Evolutionary conservation across 169 alveolate species (phyloP), one percentile per base, ranked within the genome.

Genomic region (Plasmodium coatneyi): DNA sequence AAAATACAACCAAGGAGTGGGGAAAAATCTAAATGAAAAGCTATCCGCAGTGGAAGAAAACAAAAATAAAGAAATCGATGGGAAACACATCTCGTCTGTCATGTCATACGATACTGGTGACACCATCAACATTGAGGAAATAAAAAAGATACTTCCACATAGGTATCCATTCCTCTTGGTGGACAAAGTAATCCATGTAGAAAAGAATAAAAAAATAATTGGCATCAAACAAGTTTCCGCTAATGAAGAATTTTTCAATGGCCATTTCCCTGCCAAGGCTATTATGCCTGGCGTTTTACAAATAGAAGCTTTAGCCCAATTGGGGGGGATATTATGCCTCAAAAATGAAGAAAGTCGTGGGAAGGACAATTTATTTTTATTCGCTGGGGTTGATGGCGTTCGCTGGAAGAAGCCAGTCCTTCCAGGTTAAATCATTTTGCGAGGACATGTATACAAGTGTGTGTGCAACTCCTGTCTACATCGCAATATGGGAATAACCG

Each of bases 281-380:
- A 84, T 95, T 22, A 82, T 95, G 95, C 97, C 97, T 1, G 97
- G 97, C 12, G 97, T 95, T 22, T 78, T 95, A 52, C 96, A 95
- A 92, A 80, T 95, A 5, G 97, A 95, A 76, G 97, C 97, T 1
- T 84, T 95, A 34, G 97, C 97, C 3, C 97, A 95, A 66, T 92
- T 95, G 71, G 97, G 95, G 5, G 97, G 97, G 5, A 82, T 95
- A 32, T 86, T 95, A 78, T 93, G 96, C 1, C 93, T 95, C 84
- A 93, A 84, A 93, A 91, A 76, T 82, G 95, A 94, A 3, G 92
- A 93, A 16, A 82, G 71, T 41, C 81, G 92, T 76, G 93, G 94
- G 34, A 74, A 71, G 19, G 92, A 95, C 14, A 74, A 89, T 72
- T 74, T 86, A 78, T 95, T 95, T 87, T 92, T 95, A 43, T 95